phyloP scores from a whole-genome alignment of 2,329 filamentous ascomycete genomes.

The Pseudogymnoascus sp. region DNA sequence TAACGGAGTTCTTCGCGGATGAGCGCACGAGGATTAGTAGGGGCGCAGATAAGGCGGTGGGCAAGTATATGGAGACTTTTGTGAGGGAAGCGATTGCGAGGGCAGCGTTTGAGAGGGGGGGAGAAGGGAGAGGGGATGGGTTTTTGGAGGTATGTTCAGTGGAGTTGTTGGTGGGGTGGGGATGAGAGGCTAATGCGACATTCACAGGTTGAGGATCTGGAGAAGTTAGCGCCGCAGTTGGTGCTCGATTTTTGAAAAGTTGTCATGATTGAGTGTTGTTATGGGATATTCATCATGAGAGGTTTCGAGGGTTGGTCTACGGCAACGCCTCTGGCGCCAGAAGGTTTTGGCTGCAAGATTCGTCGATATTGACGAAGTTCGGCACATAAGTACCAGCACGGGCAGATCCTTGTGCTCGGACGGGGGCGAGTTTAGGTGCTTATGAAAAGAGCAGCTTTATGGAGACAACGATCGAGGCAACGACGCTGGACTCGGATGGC shows the following conservation, averaged over 20 bases:
- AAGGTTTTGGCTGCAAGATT: not conserved
- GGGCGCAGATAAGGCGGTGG: constrained; percentile 69
- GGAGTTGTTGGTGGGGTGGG: not conserved
- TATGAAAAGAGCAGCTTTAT: not conserved
- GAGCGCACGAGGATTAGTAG: constrained; percentile 66
- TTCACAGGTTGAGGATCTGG: constrained; percentile 72
- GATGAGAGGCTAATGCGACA: not conserved
- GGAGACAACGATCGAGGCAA: not conserved
- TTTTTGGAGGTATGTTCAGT: constrained; percentile 62
- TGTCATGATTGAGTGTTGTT: not conserved
- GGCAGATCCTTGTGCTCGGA: not conserved
- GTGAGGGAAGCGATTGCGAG: constrained; percentile 81
- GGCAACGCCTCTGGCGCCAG: not conserved
- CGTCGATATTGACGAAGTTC: not conserved
- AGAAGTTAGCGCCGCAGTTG: constrained; percentile 79
- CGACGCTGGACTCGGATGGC: not conserved
- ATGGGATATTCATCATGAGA: not conserved
- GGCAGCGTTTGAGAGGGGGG: constrained; percentile 59
- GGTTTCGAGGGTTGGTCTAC: not conserved
- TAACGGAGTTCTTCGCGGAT: constrained; percentile 71
- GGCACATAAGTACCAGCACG: not conserved
- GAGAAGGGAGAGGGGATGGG: constrained; percentile 39
- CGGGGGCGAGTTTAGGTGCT: no score
- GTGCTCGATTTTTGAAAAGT: constrained; percentile 70
- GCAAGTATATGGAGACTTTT: constrained; percentile 86